These are phyloP conservation scores for Globisporangium solare DNA, from an alignment of 352 stramenopile species.

Conservation along the genomic window DNA sequence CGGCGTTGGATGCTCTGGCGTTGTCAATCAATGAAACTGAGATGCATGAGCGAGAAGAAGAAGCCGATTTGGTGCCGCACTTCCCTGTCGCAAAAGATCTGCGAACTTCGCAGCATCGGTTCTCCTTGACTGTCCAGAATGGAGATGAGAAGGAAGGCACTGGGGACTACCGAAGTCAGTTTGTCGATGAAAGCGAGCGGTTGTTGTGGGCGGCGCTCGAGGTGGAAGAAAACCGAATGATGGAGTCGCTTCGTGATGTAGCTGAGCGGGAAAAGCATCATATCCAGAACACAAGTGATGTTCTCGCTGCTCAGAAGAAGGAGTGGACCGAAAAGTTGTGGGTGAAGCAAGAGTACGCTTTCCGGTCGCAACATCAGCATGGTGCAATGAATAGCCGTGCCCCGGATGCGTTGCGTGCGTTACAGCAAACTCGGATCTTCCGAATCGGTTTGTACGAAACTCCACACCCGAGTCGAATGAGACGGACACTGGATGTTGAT, in stretches of 20 bases:
- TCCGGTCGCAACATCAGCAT: constrained; percentile 64
- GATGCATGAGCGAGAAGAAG: constrained; percentile 67
- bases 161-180: constrained; percentile 4
- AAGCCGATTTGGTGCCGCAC: constrained; percentile 57
- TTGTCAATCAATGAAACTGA: constrained; percentile 65
- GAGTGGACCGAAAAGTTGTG: constrained; percentile 59
- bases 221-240: constrained; percentile 79
- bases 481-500: constrained; percentile 52
- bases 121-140: neutral
- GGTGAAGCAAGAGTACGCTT: constrained; percentile 60
- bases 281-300: constrained; percentile 13
- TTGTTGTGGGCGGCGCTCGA: constrained; percentile 71
- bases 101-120: constrained; percentile 12
- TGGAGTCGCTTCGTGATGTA: constrained; percentile 53
- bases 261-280: constrained; percentile 32
- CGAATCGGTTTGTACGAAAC: constrained; percentile 63
- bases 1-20: constrained; percentile 52
- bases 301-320: constrained; percentile 20
- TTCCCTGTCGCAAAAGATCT: constrained; percentile 66
- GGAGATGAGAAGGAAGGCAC: neutral
- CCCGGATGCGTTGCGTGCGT: constrained; percentile 21
- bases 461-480: constrained; percentile 52
- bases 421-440: constrained; percentile 34
- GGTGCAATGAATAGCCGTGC: constrained; percentile 23
- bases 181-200: constrained; percentile 42